Percentiles rank a stretch among this genome's conserved stretches.
Evolutionary conservation across 2,329 filamentous ascomycete species (phyloP).

Genomic region (Colletotrichum sp.): DNA sequence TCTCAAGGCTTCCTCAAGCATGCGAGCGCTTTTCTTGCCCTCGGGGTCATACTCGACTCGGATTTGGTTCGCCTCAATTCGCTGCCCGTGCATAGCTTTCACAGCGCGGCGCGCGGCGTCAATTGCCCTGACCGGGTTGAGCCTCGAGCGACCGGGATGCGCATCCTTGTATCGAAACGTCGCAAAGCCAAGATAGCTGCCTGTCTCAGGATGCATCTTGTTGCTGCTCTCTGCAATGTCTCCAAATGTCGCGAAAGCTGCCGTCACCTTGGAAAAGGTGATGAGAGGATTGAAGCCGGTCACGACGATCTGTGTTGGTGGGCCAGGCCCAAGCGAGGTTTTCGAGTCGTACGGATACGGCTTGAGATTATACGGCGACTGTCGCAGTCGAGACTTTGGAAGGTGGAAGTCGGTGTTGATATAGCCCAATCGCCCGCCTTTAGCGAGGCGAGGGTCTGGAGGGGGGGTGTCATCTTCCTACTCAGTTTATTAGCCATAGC

Average conservation of each 20-base stretch:
- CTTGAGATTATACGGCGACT: constrained; percentile 78
- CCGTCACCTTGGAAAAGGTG: constrained; percentile 76
- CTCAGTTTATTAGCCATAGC: constrained; percentile 64
- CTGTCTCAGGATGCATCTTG: constrained; percentile 92
- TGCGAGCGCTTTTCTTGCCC: constrained; percentile 78
- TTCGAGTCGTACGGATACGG: constrained; percentile 82
- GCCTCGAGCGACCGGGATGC: constrained; percentile 56
- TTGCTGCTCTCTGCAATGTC: constrained; percentile 92
- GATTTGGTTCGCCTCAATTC: constrained; percentile 78
- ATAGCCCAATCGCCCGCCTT: constrained; percentile 69
- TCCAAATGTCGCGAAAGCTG: constrained; percentile 80
- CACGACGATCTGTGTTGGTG: constrained; percentile 88
- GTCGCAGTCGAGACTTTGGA: constrained; percentile 73
- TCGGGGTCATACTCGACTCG: constrained; percentile 90
- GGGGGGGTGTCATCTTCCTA: constrained; percentile 82
- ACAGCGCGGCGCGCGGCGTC: constrained; percentile 84
- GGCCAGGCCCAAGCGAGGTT: constrained; percentile 86
- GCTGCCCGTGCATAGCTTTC: constrained; percentile 76
- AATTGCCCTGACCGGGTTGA: constrained; percentile 67
- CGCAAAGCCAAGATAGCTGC: constrained; percentile 91
- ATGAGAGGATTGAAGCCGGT: constrained; percentile 95
- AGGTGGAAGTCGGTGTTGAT: constrained; percentile 74
- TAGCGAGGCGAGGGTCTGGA: constrained; percentile 80
- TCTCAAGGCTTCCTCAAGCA: constrained; percentile 77
- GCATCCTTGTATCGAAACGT: constrained; percentile 87